Base-by-base conservation (phyloP, 148 eudicot species). In the Spergularia marina region DNA sequence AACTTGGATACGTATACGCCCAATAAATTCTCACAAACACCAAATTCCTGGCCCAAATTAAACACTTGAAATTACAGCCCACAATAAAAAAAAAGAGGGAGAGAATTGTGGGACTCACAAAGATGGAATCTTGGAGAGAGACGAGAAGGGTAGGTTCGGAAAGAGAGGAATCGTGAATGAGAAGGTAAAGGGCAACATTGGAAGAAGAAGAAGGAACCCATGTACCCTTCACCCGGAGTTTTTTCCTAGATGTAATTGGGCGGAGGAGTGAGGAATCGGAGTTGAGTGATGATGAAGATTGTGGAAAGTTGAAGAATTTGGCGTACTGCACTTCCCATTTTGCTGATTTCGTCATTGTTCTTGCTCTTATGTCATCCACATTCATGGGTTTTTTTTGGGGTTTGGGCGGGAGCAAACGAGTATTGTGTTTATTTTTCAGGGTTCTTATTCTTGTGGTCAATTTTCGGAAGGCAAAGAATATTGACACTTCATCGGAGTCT, bases 241-340 rank as follows among this genome's bases (percentile, higher is more conserved):
- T 77, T 15, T 21, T 55, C 7, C 16, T 0, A 6, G 30, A 5
- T 30, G 3, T 2, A 12, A 71, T 47, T 2, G 75, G 80, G 0
- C 56, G 68, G 18, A 71, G 75, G 18, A 63, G 65, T 7, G 41
- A 15, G 12, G 25, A 44, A 18, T 17, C 34, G 0, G 6, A 70
- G 0, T 7, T 53, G 7, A 0, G 80, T 36, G 51, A 59, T 15
- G 0, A 30, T 30, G 34, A 12, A 11, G 63, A 36, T 7, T 3
- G 58, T 53, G 75, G 80, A 62, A 77, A 70, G 14, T 12, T 62
- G 70, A 63, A 77, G 64, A 77, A 77, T 77, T 59, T 62, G 5
- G 80, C 80, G 69, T 69, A 77, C n/a, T 70, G 52, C 0, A 58
- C 44, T 13, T 53, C n/a, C 74, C 80, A 77, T 18, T 62, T 9